Evolutionary conservation across 345 rosid species (phyloP), one percentile per base, ranked within the genome.

Genomic region (Brassica incana): DNA sequence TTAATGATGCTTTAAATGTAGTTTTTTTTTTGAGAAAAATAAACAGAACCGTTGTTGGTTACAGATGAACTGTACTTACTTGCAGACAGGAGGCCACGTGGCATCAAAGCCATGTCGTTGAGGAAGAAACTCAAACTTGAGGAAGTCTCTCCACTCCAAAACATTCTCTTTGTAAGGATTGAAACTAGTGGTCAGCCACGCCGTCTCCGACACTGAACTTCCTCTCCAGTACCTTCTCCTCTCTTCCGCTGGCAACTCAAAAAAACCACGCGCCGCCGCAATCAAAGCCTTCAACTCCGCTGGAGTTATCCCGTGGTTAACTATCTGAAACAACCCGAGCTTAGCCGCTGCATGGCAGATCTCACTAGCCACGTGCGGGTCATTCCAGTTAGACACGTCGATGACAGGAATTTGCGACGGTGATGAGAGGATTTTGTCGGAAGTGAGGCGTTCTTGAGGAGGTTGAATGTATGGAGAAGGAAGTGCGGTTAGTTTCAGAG

Each of bases 141-240:
- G 75, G 38, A 75, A 86, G 58, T 88, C 89, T 77, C 86, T 86
- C 89, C 86, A 85, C 77, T 85, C 88, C 35, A 88, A 58, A 58
- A 80, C 54, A 56, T 72, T 71, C 23, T 75, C 80, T 23, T 65
- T 65, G 62, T 15, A 68, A 76, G 84, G 75, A 76, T 69, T 73
- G 63, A 84, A 80, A 73, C 85, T 52, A 75, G 80, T 43, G 62
- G 81, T 56, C 80, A 81, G 45, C 86, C 76, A 32, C 29, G 81
- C 81, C 56, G 87, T 62, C 69, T 83, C 56, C 69, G 73, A 12
- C 72, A 80, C 35, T 65, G 86, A 81, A 40, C 20, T 67, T 56
- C 85, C 78, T 84, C 84, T 77, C 48, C 81, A 85, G 23, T 71
- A 85, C 62, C 40, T 74, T 43, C 60, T 73, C 75, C 84, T 87